These are phyloP conservation scores for Neltuma alba DNA, from an alignment of 306 rosid genomes.

Conservation along the genomic window DNA sequence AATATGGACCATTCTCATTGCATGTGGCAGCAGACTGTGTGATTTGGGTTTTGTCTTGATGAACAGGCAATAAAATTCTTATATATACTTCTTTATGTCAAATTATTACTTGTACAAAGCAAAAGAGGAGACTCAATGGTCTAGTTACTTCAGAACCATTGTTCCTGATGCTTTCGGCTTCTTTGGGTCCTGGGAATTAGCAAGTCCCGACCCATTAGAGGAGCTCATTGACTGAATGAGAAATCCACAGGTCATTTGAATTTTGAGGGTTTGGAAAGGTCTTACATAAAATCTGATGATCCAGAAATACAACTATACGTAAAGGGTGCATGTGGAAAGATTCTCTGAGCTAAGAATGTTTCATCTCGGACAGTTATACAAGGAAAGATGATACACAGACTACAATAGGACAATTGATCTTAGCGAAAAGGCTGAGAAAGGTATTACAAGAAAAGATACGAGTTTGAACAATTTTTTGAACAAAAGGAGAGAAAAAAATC, in stretches of 20 bases:
- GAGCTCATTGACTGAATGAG: not conserved
- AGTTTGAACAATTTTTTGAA: too few relatives aligned
- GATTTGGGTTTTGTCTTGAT: not conserved
- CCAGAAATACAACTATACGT: not conserved
- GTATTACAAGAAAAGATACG: too few relatives aligned
- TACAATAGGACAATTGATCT: too few relatives aligned
- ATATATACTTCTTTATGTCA: not conserved
- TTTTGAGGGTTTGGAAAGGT: not conserved
- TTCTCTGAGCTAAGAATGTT: not conserved
- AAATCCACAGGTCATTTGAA: not conserved
- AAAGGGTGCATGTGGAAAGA: not conserved
- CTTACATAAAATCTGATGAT: not conserved
- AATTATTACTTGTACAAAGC: not conserved
- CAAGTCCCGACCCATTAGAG: not conserved
- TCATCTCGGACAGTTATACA: not conserved
- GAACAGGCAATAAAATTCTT: conserved; percentile 1
- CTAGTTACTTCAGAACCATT: not conserved
- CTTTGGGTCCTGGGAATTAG: not conserved
- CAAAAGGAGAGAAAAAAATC: too few relatives aligned
- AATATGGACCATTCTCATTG: not conserved
- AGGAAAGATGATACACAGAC: too few relatives aligned
- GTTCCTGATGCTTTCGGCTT: not conserved
- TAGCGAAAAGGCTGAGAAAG: too few relatives aligned
- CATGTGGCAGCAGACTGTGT: not conserved
- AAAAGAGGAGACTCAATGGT: not conserved